Base-by-base conservation (phyloP, 2,329 filamentous ascomycete species). In the Ascochyta fabae region DNA sequence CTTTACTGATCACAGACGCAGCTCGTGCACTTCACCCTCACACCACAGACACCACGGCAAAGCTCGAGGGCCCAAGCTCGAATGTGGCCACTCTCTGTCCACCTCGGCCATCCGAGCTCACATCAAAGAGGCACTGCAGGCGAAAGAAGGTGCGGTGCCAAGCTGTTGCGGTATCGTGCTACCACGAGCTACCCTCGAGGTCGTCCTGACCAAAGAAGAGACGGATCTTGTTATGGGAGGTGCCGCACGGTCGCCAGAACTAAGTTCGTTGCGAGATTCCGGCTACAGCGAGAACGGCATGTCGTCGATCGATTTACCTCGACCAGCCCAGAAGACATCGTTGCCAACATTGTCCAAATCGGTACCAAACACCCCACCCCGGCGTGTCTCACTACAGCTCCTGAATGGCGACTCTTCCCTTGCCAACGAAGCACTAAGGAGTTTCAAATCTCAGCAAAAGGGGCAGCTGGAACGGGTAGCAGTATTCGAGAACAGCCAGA, bases 131-230 rank as follows among this genome's bases (percentile, higher is more conserved):
- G 72, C 75, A 24, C 56, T 71, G 31, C 59, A 66, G 16, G 64
- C 53, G n/a, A 73, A 71, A 44, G 62, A 68, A 40, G 64, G 65
- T 12, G 47, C 61, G 8, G 62, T 72, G 9, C 78, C 78, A 0
- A 73, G 65, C 49, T 80, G 78, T 56, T 80, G 78, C 58, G 74
- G 74, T 13, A 70, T 65, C 13, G 72, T 74, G 2, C 66, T 80
- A 16, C 76, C 78, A n/a, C 75, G 71, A 16, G 58, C 60, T 3
- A 60, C 78, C n/a, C 65, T 80, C 9, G 73, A 77, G 46, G 65
- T 66, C 33, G 72, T 77, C 7, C 64, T 76, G 65, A 75, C 71
- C 7, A 66, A 72, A 40, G 70, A 75, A 62, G 76, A 79, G 56
- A 70, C 74, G 47, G 68, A 68, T 33, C 63, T 68, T 12, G 62